Percentiles rank a stretch among this genome's conserved stretches.
Evolutionary conservation across 192 early-diverging fungal genomes (phyloP).

Genomic region (Coemansia aciculifera): DNA sequence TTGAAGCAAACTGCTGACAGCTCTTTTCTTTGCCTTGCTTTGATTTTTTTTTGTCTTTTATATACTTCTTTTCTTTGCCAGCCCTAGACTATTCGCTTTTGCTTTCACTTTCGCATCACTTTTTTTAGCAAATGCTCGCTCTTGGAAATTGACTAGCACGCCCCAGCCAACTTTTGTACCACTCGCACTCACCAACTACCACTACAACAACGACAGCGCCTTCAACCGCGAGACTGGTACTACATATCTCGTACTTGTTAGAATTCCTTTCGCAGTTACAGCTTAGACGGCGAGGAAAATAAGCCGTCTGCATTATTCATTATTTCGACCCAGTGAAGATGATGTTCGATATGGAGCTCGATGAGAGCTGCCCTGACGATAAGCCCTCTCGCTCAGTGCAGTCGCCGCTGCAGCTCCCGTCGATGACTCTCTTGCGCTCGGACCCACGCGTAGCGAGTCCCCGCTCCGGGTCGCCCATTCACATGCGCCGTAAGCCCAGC

Average conservation of each 20-base stretch:
- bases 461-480: slow-evolving; percentile 27
- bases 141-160: slow-evolving; percentile 42
- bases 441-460: slow-evolving; percentile 30
- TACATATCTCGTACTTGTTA: slow-evolving; percentile 18
- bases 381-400: slow-evolving; percentile 8
- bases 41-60: neutral
- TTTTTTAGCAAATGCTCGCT: slow-evolving; percentile 19
- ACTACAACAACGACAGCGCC: neutral
- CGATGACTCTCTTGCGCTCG: slow-evolving; percentile 37
- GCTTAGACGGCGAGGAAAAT: slow-evolving; percentile 12
- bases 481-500: slow-evolving; percentile 35
- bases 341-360: slow-evolving; percentile 55
- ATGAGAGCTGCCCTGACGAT: slow-evolving; percentile 10
- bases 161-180: slow-evolving; percentile 10
- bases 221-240: neutral
- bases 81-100: neutral
- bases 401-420: slow-evolving; percentile 39
- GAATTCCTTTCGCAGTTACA: slow-evolving; percentile 28
- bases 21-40: neutral
- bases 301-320: neutral
- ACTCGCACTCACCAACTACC: slow-evolving; percentile 1
- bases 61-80: neutral
- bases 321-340: slow-evolving; percentile 3
- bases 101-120: neutral
- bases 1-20: too few relatives aligned